Conservation (phyloP, 352 stramenopile species). For the Bremia lactucae region DNA sequence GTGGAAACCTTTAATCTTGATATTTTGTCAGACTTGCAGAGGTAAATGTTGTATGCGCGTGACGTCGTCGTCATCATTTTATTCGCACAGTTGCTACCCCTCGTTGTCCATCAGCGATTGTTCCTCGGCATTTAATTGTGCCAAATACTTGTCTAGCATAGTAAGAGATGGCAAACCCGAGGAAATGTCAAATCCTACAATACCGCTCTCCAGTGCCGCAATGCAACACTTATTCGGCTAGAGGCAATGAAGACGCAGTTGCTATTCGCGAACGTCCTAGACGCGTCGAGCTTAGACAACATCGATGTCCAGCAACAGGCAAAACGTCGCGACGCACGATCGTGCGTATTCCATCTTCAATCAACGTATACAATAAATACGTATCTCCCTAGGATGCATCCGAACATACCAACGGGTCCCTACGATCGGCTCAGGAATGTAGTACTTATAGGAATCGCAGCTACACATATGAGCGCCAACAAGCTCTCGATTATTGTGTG, state of each 20-base stretch:
- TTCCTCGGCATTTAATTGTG: conserved; percentile 88
- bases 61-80: conserved; percentile 94
- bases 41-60: conserved; percentile 86
- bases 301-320: no score
- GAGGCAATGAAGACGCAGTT: conserved; percentile 23
- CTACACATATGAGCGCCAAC: no score
- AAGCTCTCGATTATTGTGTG: no score
- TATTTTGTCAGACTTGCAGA: conserved; percentile 91
- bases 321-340: no score
- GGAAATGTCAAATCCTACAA: conserved; percentile 97
- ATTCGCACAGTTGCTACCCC: conserved; percentile 90
- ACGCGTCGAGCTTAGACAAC: no score
- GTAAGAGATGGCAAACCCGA: conserved; percentile 86
- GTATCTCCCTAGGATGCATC: no score
- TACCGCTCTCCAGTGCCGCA: conserved; percentile 90
- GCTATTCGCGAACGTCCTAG: conserved; percentile 14
- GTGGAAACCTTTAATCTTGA: conserved; percentile 94
- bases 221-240: conserved; percentile 44
- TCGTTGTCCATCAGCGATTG: conserved; percentile 93
- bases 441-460: no score
- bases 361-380: no score
- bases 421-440: no score
- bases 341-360: no score
- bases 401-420: no score
- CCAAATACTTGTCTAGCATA: conserved; percentile 91